Evolutionary conservation across 208 protist species (phyloP).

Genomic region (Wallacemonas sp.): DNA sequence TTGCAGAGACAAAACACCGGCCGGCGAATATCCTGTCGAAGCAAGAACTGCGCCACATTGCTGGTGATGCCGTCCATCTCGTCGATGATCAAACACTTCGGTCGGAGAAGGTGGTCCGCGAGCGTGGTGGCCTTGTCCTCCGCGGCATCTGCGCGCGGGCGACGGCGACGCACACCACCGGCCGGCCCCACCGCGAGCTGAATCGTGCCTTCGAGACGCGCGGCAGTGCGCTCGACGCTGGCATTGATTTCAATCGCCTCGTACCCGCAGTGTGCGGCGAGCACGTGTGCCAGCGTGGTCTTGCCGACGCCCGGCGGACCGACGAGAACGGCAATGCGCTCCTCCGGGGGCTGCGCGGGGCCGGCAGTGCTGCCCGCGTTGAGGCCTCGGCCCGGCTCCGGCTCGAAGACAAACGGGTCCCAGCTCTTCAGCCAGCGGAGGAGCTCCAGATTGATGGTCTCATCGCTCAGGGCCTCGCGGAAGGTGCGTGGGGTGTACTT

Average conservation of each 20-base stretch:
- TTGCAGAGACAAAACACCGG: conserved; percentile 90
- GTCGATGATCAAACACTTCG: conserved; percentile 90
- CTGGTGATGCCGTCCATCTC: conserved; percentile 90
- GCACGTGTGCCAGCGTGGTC: conserved; percentile 95
- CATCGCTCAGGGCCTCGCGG: conserved; percentile 84
- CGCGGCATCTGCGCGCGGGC: neutral
- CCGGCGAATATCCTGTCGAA: conserved; percentile 58
- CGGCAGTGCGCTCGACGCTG: conserved; percentile 83
- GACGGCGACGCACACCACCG: conserved; percentile 26
- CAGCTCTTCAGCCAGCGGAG: conserved; percentile 86
- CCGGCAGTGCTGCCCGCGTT: neutral
- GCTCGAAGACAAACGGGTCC: conserved; percentile 70
- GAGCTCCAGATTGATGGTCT: conserved; percentile 70
- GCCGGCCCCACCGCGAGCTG: conserved; percentile 52
- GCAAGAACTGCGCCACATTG: conserved; percentile 61
- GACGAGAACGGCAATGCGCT: conserved; percentile 79
- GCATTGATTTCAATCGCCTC: conserved; percentile 96
- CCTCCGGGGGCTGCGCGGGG: conserved; percentile 40
- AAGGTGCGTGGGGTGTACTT: conserved; percentile 77
- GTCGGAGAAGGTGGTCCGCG: conserved; percentile 56
- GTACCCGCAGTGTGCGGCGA: conserved; percentile 94
- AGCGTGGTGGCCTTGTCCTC: conserved; percentile 26
- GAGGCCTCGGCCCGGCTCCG: neutral
- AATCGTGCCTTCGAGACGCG: conserved; percentile 70
- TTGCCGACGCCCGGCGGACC: conserved; percentile 96